These are phyloP conservation scores for Suillus luteus DNA, from an alignment of 768 basidiomycete species.

Conservation along the genomic window DNA sequence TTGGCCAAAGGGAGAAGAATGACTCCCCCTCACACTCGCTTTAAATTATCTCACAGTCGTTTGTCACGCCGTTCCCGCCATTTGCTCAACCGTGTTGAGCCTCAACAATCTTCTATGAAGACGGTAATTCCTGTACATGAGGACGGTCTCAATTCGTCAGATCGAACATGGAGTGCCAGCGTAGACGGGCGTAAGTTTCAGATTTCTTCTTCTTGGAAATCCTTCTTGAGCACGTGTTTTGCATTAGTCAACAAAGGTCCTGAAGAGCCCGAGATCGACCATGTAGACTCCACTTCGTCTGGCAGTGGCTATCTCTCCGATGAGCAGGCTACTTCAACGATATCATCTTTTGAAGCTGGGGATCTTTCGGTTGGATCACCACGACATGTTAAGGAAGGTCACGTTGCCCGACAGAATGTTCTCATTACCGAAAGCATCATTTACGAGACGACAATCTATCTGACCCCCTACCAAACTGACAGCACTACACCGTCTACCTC, in stretches of 20 bases:
- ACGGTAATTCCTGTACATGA: neutral
- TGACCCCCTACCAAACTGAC: neutral
- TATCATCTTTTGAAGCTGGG: neutral
- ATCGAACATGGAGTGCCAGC: neutral
- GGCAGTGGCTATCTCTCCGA: neutral
- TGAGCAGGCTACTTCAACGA: neutral
- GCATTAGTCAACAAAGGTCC: neutral
- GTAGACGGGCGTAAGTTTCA: neutral
- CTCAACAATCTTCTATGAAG: neutral
- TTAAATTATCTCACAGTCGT: neutral
- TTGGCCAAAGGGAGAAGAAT: neutral
- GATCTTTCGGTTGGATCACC: neutral
- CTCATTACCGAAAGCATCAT: neutral
- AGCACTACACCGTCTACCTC: neutral
- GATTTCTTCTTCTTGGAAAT: neutral
- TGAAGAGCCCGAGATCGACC: neutral
- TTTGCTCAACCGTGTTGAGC: neutral
- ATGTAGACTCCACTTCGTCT: neutral
- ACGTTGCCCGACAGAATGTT: neutral
- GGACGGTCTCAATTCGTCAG: neutral
- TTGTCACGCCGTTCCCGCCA: neutral
- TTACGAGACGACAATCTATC: neutral
- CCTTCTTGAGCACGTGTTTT: neutral
- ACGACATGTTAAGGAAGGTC: neutral
- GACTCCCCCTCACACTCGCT: constrained; percentile 4